These are phyloP conservation scores for Phytophthora vignae DNA, from an alignment of 352 stramenopile genomes.

Conservation along the genomic window DNA sequence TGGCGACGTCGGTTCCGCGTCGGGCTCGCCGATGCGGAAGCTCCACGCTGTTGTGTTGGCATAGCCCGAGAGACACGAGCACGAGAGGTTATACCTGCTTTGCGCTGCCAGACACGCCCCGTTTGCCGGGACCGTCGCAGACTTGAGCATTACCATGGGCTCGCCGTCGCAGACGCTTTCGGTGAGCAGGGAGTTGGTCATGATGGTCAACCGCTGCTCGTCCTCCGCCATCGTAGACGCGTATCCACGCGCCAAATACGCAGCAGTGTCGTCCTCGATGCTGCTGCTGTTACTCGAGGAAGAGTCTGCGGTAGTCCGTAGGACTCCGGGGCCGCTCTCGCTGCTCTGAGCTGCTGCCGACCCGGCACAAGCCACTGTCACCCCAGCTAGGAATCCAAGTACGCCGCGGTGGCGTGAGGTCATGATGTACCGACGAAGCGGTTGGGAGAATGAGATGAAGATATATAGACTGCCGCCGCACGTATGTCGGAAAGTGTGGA, in stretches of 20 bases:
- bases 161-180: slow-evolving; percentile 46
- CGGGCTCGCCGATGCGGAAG: slow-evolving; percentile 37
- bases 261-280: slow-evolving; percentile 21
- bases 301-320: neutral
- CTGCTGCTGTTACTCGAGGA: slow-evolving; percentile 15
- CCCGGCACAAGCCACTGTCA: slow-evolving; percentile 10
- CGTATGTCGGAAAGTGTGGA: slow-evolving; percentile 17
- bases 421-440: slow-evolving; percentile 50
- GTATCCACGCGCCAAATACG: slow-evolving; percentile 46
- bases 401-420: slow-evolving; percentile 33
- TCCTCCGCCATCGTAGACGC: slow-evolving; percentile 38
- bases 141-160: slow-evolving; percentile 51
- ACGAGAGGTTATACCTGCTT: slow-evolving; percentile 54
- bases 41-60: slow-evolving; percentile 41
- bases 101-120: slow-evolving; percentile 41
- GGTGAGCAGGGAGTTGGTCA: slow-evolving; percentile 38
- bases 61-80: slow-evolving; percentile 48
- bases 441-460: slow-evolving; percentile 28
- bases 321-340: neutral
- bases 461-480: slow-evolving; percentile 10
- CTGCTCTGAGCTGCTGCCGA: slow-evolving; percentile 14
- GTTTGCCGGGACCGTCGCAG: slow-evolving; percentile 33
- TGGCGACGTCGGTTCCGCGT: slow-evolving; percentile 13
- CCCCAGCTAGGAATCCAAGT: slow-evolving; percentile 25
- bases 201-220: slow-evolving; percentile 44